Conservation (phyloP, 331 rosid genomes). For the Malus hybrid region DNA sequence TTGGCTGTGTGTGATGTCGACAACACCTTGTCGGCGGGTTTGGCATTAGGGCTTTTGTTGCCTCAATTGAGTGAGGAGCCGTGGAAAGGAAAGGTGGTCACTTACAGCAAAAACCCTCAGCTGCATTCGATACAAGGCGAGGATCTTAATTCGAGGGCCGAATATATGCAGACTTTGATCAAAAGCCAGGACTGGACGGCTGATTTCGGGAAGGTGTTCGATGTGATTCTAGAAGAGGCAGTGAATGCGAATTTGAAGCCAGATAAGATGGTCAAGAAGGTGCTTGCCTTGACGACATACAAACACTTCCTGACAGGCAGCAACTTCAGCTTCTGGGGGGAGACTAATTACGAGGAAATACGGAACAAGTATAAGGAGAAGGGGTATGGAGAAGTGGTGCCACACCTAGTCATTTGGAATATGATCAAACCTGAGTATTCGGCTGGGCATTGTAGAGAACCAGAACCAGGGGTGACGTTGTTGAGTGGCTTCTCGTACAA, state of each 20-base stretch:
- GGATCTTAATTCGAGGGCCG: too few species aligned
- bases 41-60: neutral
- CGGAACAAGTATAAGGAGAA: conserved; percentile 37
- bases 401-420: conserved; percentile 26
- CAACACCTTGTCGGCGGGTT: neutral
- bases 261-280: neutral
- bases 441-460: conserved; percentile 10
- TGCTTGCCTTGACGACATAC: neutral
- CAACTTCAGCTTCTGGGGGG: too few species aligned
- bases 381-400: conserved; percentile 50
- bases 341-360: conserved; percentile 29
- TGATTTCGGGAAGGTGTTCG: too few species aligned
- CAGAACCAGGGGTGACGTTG: conserved; percentile 55
- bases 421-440: conserved; percentile 31
- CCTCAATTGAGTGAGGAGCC: too few species aligned
- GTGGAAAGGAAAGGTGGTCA: too few species aligned
- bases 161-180: too few species aligned
- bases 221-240: conserved; percentile 11
- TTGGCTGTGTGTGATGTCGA: too few species aligned
- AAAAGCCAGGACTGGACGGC: too few species aligned
- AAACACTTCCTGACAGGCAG: too few species aligned
- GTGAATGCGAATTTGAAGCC: neutral
- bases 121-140: too few species aligned
- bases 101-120: too few species aligned
- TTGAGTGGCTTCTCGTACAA: conserved; percentile 60